Evolutionary conservation across 352 stramenopile genomes (phyloP), one percentile per base, ranked within the genome.

Genomic region (Phytophthora lateralis): DNA sequence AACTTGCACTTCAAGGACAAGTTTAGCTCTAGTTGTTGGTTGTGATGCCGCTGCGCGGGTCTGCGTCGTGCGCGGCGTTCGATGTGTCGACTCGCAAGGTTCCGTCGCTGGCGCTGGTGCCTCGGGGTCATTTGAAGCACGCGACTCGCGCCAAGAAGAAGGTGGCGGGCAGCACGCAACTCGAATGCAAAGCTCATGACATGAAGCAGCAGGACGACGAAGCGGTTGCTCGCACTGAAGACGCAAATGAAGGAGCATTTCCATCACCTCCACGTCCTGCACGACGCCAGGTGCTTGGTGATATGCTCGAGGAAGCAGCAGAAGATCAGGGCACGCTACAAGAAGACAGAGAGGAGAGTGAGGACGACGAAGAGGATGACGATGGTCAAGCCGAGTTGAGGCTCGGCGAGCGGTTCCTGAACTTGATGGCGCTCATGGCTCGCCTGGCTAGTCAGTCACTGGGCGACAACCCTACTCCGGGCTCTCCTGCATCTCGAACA

Each of bases 321-420:
- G 30, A 38, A 29, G 43, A 57, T 21, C 11, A 8, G 18, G n/a
- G n/a, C n/a, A n/a, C n/a, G n/a, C n/a, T n/a, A n/a, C 10, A 32
- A 15, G 4, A 44, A 15, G n/a, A 41, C 10, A 29, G 43, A 15
- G 60, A 49, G 8, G 12, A 41, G 6, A 24, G 21, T 24, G 37
- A 39, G 26, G 38, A 51, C 24, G 35, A 45, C 10, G 24, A 50
- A 0, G 24, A 49, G 2, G 41, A 66, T 1, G 39, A 48, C 14
- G 59, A 54, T 3, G 12, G 11, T 1, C 42, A 77, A 21, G 55
- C 67, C 0, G 67, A 78, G 45, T 21, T 73, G 44, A 69, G 78
- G 9, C 75, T 90, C 0, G 78, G 78, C 1, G 76, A 88, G 51
- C 60, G 80, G 4, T 90, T 90, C 43, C 42, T 90, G 27, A 66